A percentile compares a stretch with the other conserved stretches of the same genome.
These are phyloP conservation scores for Aspergillus sp. DNA, from an alignment of 2,329 filamentous ascomycete genomes.

Conservation along the genomic window DNA sequence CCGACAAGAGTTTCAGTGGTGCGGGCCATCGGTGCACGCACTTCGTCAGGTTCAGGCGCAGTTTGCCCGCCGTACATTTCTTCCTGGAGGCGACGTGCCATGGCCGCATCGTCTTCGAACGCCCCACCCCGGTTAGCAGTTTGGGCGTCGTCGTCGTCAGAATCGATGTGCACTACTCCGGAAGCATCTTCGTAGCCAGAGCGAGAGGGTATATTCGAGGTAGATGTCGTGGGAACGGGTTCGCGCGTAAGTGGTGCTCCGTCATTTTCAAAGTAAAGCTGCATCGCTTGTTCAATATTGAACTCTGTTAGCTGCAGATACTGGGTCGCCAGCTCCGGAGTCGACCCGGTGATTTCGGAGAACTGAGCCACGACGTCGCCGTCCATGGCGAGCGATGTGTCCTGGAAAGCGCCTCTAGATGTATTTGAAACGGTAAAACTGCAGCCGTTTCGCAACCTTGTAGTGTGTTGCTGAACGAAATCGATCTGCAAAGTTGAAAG, in stretches of 20 bases:
- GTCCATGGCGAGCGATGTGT: conserved; percentile 55
- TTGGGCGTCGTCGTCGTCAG: conserved; percentile 62
- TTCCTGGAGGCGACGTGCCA: conserved; percentile 88
- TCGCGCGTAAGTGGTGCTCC: conserved; percentile 60
- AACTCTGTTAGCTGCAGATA: conserved; percentile 84
- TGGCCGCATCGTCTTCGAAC: conserved; percentile 85
- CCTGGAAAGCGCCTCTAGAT: background rate
- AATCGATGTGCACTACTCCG: conserved; percentile 73
- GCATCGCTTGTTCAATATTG: conserved; percentile 80
- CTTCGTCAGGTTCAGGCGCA: conserved; percentile 60
- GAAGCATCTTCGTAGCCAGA: conserved; percentile 53
- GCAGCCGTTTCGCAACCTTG: background rate
- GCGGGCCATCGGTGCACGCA: conserved; percentile 86
- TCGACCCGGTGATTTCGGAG: conserved; percentile 75
- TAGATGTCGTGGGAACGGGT: conserved; percentile 37
- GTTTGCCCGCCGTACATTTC: conserved; percentile 71
- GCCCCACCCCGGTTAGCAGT: conserved; percentile 33
- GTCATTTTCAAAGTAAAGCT: conserved; percentile 86
- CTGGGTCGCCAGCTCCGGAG: conserved; percentile 70
- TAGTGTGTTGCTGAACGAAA: background rate
- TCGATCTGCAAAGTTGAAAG: conserved; percentile 7
- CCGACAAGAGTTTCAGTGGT: conserved; percentile 90
- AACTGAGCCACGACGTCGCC: conserved; percentile 73
- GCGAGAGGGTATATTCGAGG: conserved; percentile 26
- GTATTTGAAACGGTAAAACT: background rate